phyloP scores from a whole-genome alignment of 345 rosid genomes.

The Citrus unshiu region DNA sequence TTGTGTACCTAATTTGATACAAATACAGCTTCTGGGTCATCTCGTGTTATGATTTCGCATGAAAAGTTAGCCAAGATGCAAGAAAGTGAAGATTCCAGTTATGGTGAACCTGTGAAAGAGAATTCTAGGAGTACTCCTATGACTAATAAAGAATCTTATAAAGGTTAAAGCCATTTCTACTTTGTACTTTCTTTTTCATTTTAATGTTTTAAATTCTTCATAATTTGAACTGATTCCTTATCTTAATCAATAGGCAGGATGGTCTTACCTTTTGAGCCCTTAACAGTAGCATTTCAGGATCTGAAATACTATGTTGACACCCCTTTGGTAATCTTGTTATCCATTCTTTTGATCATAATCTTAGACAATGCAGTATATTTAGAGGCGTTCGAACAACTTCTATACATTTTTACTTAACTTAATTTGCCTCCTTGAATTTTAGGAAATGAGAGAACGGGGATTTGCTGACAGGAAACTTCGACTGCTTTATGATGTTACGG shows the following conservation, averaged over 20 bases:
- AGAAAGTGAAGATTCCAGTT: slow-evolving; percentile 34
- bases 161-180: slow-evolving; percentile 21
- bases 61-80: slow-evolving; percentile 49
- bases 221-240: background rate
- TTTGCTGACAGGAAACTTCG: slow-evolving; percentile 42
- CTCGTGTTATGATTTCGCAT: slow-evolving; percentile 61
- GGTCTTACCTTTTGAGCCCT: slow-evolving; percentile 63
- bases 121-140: background rate
- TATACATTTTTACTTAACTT: background rate
- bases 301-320: slow-evolving; percentile 55
- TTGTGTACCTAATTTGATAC: background rate
- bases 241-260: slow-evolving; percentile 44
- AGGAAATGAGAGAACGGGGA: slow-evolving; percentile 61
- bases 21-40: slow-evolving; percentile 64
- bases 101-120: background rate
- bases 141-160: slow-evolving; percentile 4
- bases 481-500: slow-evolving; percentile 59
- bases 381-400: background rate
- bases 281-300: slow-evolving; percentile 51
- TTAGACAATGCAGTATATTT: background rate
- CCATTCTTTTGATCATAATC: background rate
- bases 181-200: background rate
- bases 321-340: slow-evolving; percentile 44
- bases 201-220: background rate
- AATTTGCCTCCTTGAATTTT: background rate